Evolutionary conservation across 495 filamentous ascomycete species (phyloP).

Genomic region (Hypoxylon fragiforme): DNA sequence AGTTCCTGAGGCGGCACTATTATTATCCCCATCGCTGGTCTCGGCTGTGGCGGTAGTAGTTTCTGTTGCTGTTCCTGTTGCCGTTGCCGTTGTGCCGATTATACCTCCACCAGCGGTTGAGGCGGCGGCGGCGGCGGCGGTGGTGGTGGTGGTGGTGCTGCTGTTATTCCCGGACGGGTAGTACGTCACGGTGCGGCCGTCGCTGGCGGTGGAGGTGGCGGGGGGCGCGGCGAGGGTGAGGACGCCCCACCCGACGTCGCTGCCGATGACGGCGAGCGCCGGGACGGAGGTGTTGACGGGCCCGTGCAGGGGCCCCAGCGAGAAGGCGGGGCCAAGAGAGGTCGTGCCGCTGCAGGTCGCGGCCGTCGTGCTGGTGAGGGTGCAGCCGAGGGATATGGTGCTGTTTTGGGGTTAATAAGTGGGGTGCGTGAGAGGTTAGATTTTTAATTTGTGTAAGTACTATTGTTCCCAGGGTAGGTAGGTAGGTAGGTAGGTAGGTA

Average conservation of each 20-base stretch:
- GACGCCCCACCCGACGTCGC: constrained; percentile 41
- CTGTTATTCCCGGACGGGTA: constrained; percentile 5
- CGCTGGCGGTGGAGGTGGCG: constrained; percentile 24
- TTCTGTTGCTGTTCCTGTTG: too few species aligned
- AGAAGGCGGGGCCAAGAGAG: constrained; percentile 23
- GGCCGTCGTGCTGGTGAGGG: constrained; percentile 37
- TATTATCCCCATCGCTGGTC: too few species aligned
- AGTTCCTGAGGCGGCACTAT: not conserved
- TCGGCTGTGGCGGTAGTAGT: too few species aligned
- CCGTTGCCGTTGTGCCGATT: too few species aligned
- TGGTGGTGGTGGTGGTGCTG: not conserved
- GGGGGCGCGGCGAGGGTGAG: constrained; percentile 42
- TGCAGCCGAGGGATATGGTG: constrained; percentile 40
- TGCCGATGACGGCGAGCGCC: constrained; percentile 18
- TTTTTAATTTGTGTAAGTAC: too few species aligned
- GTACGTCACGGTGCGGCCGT: constrained; percentile 26
- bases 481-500: too few species aligned
- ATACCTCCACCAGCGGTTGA: too few species aligned
- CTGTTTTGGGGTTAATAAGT: constrained; percentile 20
- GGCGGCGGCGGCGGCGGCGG: not conserved
- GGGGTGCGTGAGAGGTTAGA: too few species aligned
- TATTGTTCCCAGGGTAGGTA: too few species aligned
- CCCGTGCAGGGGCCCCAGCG: constrained; percentile 36
- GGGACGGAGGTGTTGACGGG: constrained; percentile 34
- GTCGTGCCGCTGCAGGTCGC: constrained; percentile 47